Evolutionary conservation across 2,329 filamentous ascomycete species (phyloP).

Genomic region (Amauroascus niger): DNA sequence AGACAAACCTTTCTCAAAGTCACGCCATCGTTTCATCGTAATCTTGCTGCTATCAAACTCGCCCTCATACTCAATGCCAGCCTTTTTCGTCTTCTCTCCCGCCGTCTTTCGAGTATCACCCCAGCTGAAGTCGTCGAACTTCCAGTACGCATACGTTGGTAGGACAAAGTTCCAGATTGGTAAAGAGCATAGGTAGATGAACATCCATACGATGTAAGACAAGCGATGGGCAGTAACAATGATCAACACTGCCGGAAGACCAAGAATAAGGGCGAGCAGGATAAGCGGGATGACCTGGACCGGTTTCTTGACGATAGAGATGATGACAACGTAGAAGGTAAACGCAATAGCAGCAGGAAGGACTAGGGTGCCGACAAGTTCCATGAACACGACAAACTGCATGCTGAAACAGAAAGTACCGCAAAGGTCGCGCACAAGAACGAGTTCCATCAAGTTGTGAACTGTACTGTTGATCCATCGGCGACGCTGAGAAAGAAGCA

Average conservation of each 20-base stretch:
- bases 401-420: conserved; percentile 99
- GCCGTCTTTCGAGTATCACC: conserved; percentile 94
- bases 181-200: conserved; percentile 85
- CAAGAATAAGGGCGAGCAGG: conserved; percentile 79
- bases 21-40: conserved; percentile 97
- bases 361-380: conserved; percentile 87
- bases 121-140: conserved; percentile 99
- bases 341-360: conserved; percentile 93
- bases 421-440: conserved; percentile 89
- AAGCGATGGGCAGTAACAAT: conserved; percentile 85
- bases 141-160: conserved; percentile 93
- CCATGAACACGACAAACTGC: conserved; percentile 96
- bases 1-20: conserved; percentile 68
- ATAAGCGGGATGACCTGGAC: conserved; percentile 85
- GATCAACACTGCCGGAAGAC: conserved; percentile 84
- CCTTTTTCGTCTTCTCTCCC: conserved; percentile 80
- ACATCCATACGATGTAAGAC: conserved; percentile 92
- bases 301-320: conserved; percentile 66
- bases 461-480: conserved; percentile 99
- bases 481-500: conserved; percentile 85
- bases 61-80: conserved; percentile 75
- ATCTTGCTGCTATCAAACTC: conserved; percentile 99
- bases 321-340: conserved; percentile 87
- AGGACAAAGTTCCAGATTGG: conserved; percentile 98
- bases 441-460: conserved; percentile 95